phyloP scores from a whole-genome alignment of 2,329 filamentous ascomycete species.

The Colletotrichum cereale region DNA sequence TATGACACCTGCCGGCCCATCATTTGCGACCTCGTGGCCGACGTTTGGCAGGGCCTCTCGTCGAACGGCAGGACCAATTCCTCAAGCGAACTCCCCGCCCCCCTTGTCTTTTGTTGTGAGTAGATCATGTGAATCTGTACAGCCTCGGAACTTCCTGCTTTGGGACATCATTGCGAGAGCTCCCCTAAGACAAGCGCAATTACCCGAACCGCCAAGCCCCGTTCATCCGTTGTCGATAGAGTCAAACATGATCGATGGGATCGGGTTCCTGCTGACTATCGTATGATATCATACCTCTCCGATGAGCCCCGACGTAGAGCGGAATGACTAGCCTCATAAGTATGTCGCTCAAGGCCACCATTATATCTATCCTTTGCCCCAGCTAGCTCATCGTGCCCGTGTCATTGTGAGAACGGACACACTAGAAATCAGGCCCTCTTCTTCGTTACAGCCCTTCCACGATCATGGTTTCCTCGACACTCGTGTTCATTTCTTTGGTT shows the following conservation, averaged over 20 bases:
- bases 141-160: constrained; percentile 15
- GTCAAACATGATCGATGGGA: not conserved
- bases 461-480: constrained; percentile 6
- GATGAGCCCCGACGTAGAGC: not conserved
- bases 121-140: not conserved
- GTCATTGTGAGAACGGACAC: not conserved
- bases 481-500: not conserved
- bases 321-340: constrained; percentile 12
- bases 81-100: not conserved
- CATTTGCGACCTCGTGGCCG: too few relatives aligned
- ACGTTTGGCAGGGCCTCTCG: too few relatives aligned
- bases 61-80: not conserved
- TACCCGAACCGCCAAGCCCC: constrained; percentile 1
- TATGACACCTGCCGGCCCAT: constrained; percentile 35
- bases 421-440: not conserved
- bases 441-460: not conserved
- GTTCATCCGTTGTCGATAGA: constrained; percentile 32
- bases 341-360: not conserved
- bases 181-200: not conserved
- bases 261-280: not conserved
- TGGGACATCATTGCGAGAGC: constrained; percentile 12
- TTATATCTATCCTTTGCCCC: not conserved
- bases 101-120: not conserved
- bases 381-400: not conserved
- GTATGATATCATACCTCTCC: constrained; percentile 30